phyloP scores from a whole-genome alignment of 768 basidiomycete genomes.

The Sistotremastrum suecicum region DNA sequence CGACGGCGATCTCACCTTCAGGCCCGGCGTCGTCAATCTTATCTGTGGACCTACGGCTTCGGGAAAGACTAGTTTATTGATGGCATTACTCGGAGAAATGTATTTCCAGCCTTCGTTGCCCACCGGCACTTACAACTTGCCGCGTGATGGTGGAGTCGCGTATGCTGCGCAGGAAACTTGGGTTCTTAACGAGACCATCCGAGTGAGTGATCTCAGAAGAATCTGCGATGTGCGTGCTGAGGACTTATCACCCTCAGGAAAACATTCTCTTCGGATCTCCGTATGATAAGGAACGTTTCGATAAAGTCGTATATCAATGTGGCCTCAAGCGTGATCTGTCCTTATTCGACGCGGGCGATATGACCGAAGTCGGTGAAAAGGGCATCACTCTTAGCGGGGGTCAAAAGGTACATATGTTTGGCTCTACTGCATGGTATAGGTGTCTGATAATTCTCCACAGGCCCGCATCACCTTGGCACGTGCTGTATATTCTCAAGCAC shows the following conservation, averaged over 20 bases:
- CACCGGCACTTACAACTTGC: constrained; percentile 25
- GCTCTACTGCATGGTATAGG: constrained; percentile 11
- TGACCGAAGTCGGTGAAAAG: constrained; percentile 47
- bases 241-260: constrained; percentile 15
- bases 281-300: constrained; percentile 22
- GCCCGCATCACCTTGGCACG: constrained; percentile 32
- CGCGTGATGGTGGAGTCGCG: constrained; percentile 23
- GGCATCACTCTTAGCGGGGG: constrained; percentile 35
- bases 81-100: constrained; percentile 10
- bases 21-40: constrained; percentile 8
- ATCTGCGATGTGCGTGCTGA: background rate
- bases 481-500: constrained; percentile 29
- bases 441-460: constrained; percentile 11
- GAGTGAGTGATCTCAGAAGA: constrained; percentile 3
- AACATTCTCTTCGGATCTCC: constrained; percentile 33
- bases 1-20: constrained; percentile 9
- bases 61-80: constrained; percentile 10
- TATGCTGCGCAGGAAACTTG: constrained; percentile 28
- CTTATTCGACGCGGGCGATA: constrained; percentile 30
- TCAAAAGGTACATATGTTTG: constrained; percentile 22
- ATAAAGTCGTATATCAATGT: constrained; percentile 15
- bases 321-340: constrained; percentile 21
- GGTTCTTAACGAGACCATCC: constrained; percentile 23
- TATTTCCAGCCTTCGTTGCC: constrained; percentile 9
- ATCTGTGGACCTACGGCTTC: constrained; percentile 8